Evolutionary conservation across 192 early-diverging fungal genomes (phyloP), one percentile per base, ranked within the genome.

Genomic region (Backusella luteola): DNA sequence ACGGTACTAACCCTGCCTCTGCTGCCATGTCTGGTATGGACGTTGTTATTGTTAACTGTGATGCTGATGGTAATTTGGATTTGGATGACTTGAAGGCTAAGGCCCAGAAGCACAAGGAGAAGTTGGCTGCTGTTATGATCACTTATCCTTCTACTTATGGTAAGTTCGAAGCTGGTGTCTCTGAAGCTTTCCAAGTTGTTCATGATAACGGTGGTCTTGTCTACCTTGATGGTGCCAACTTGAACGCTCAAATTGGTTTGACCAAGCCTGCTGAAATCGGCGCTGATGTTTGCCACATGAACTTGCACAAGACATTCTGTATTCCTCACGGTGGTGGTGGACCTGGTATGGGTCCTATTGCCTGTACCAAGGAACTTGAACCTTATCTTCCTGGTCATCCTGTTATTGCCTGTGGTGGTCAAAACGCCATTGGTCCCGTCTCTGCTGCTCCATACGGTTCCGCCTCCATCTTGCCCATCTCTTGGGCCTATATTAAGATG

Each of bases 241-340:
- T 96, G 86, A 96, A 96, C 81, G 93, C 93, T 14, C 94, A 96
- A 84, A 93, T 94, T 66, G 93, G 93, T 67, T 88, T 91, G 71
- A 93, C 91, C 67, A 93, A 89, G 59, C 94, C 94, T 69, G 98
- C 92, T 42, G 94, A 97, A 74, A 98, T 98, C 80, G 98, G 98
- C 44, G 97, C 97, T 72, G 98, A 99, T 87, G 98, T 99, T 35
- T 99, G 98, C 87, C 98, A 99, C 82, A 87, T 99, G 85, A 99
- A 99, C 91, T 88, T 97, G 84, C 98, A 99, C 92, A 99, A 99
- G 93, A 98, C 98, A 23, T 95, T 98, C 87, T 96, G 93, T 71
- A 98, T 99, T 80, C 98, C 98, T 6, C 98, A 99, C 81, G 98
- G 98, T 81, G 98, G 98, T 67, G 98, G 98, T 84, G 98, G 98